Evolutionary conservation across 495 filamentous ascomycete genomes (phyloP).

Genomic region (Tuber magnatum): DNA sequence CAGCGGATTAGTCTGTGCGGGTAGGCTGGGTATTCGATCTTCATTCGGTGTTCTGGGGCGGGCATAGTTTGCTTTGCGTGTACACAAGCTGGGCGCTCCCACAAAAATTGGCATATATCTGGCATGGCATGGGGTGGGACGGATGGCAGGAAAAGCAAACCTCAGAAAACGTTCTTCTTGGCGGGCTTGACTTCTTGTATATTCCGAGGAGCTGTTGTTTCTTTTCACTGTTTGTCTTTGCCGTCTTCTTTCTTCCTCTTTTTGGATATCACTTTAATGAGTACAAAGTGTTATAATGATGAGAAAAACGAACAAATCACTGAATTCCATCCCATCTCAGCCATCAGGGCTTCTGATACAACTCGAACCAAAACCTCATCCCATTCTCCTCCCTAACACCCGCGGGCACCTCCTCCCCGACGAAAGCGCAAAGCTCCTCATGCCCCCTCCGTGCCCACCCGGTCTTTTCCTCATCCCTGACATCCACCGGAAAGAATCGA

Average conservation of each 20-base stretch:
- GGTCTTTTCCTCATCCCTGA: constrained; percentile 43
- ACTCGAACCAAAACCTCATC: constrained; percentile 57
- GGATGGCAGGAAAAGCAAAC: not conserved
- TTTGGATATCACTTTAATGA: not conserved
- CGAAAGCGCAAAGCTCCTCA: constrained; percentile 51
- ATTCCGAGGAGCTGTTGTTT: not conserved
- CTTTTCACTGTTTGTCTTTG: not conserved
- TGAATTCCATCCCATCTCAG: not conserved
- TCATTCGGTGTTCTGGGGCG: not conserved
- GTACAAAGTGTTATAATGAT: constrained; percentile 2
- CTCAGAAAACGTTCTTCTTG: not conserved
- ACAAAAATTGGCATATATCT: not conserved
- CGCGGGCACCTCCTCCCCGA: constrained; percentile 52
- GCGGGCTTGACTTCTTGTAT: not conserved
- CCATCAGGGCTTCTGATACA: constrained; percentile 51
- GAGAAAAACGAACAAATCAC: not conserved
- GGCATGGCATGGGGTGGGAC: not conserved
- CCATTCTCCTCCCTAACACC: constrained; percentile 52
- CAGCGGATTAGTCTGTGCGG: not conserved
- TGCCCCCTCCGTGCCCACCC: constrained; percentile 50
- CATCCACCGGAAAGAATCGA: constrained; percentile 67
- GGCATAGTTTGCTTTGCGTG: not conserved
- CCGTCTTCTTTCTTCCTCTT: not conserved
- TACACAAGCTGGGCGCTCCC: not conserved
- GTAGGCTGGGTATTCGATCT: not conserved